Base-by-base conservation (phyloP, 331 rosid species). In the Rhamnella rubrinervis region DNA sequence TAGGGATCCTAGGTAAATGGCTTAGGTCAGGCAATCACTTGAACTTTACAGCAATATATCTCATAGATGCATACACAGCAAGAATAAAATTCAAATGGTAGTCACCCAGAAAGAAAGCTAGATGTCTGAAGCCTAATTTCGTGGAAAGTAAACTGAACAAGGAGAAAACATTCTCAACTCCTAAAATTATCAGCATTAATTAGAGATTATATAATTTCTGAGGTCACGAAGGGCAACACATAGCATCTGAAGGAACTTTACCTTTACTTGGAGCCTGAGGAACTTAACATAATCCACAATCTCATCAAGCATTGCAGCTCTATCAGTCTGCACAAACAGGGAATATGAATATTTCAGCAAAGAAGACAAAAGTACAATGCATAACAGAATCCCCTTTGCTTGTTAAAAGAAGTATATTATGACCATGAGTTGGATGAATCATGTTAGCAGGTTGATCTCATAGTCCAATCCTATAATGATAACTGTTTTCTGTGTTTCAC, bases 251-350 rank as follows among this genome's bases (percentile, higher is more conserved):
- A 50, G 50, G 25, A 62, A 70, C 46, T 56, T 61, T 60, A 90
- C 98, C 98, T 92, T 92, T 50, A 92, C 98, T 85, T 92, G 98
- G 75, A 92, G 98, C 78, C 90, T 89, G 63, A 92, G 85, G 84
- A 92, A 92, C 91, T 92, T 92, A 76, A 92, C 98, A 58, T 92
- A 92, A 83, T 92, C 98, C 80, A 90, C 95, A 58, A 92, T 92
- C 78, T 92, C 98, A 66, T 92, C 98, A 8, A 92, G 92, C 98
- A 92, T 92, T 44, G 93, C 98, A 77, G 98, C 98, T 85, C 93
- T 86, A 79, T 92, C 97, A 9, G 96, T 86, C 98, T 92, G 84
- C 76, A 56, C 44, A 50, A 78, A 68, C 65, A 31, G 39, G 60
- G 71, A 7, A 66, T 25, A 10, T 23, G 49, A 50, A 71, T 5